Percentiles rank a stretch among this genome's conserved stretches.
These are phyloP conservation scores for Aspergillus puulaauensis DNA, from an alignment of 2,329 filamentous ascomycete genomes.

Conservation along the genomic window DNA sequence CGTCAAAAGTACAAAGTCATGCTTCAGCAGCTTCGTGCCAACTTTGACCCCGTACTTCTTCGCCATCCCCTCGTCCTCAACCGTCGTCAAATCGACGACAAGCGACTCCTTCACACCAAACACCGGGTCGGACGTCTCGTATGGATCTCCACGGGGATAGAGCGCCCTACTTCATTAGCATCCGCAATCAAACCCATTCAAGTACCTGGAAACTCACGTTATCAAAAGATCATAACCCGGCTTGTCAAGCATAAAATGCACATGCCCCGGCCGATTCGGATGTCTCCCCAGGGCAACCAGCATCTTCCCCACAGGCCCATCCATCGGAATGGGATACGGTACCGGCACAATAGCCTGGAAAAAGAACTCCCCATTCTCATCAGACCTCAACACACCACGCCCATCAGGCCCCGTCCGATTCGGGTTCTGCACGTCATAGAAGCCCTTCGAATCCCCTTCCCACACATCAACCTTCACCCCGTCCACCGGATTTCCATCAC, in stretches of 20 bases:
- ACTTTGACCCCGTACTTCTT: constrained; percentile 25
- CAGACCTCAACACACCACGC: constrained; percentile 21
- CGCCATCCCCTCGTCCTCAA: constrained; percentile 22
- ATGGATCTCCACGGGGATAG: constrained; percentile 29
- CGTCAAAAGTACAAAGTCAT: constrained; percentile 26
- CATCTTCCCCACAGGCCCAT: constrained; percentile 14
- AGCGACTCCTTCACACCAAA: constrained; percentile 33
- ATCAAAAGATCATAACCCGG: constrained; percentile 21
- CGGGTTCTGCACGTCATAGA: constrained; percentile 29
- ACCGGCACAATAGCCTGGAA: constrained; percentile 28
- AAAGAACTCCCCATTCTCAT: constrained; percentile 23
- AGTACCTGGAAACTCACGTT: constrained; percentile 17
- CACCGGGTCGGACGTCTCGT: constrained; percentile 29
- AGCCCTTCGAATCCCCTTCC: constrained; percentile 28
- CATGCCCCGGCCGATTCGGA: constrained; percentile 8
- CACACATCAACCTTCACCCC: constrained; percentile 24
- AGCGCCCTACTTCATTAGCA: constrained; percentile 20
- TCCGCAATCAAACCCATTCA: neutral
- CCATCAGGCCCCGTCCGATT: constrained; percentile 22
- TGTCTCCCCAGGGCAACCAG: constrained; percentile 1
- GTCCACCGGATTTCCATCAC: constrained; percentile 19
- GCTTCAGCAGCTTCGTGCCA: constrained; percentile 21
- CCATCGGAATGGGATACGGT: constrained; percentile 27
- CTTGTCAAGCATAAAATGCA: constrained; percentile 26
- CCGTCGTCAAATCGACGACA: constrained; percentile 26